These are phyloP conservation scores for Fusarium sp. DNA, from an alignment of 2,329 filamentous ascomycete genomes.

Conservation along the genomic window DNA sequence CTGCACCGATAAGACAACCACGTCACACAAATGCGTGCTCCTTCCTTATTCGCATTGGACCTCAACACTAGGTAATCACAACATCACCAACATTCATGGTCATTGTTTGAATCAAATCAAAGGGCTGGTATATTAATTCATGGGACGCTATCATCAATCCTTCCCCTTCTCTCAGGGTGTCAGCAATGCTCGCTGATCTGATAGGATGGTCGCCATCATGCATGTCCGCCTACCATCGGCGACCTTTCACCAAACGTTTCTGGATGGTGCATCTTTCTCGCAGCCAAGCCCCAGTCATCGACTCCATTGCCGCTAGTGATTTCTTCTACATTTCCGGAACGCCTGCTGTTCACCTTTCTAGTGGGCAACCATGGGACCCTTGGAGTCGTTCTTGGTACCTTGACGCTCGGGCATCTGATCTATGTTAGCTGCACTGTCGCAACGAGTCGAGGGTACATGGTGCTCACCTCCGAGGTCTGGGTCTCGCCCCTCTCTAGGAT, in stretches of 20 bases:
- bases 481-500: conserved; percentile 83
- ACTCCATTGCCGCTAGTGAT: background rate
- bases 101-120: conserved; percentile 13
- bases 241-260: conserved; percentile 29
- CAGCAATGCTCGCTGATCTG: conserved; percentile 5
- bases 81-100: background rate
- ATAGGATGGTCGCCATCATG: conserved; percentile 16
- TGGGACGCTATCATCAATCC: conserved; percentile 35
- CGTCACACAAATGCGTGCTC: background rate
- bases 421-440: conserved; percentile 8
- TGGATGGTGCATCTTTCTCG: conserved; percentile 18
- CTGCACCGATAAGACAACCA: background rate
- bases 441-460: background rate
- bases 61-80: background rate
- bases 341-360: conserved; percentile 45
- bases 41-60: background rate
- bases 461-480: conserved; percentile 69
- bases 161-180: conserved; percentile 40
- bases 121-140: conserved; percentile 26
- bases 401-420: conserved; percentile 64
- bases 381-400: conserved; percentile 66
- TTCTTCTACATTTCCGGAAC: conserved; percentile 13
- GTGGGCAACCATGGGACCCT: conserved; percentile 58
- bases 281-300: conserved; percentile 6
- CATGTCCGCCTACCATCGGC: background rate